Base-by-base conservation (phyloP, 108 stramenopile species). In the Fragilaria crotonensis region DNA sequence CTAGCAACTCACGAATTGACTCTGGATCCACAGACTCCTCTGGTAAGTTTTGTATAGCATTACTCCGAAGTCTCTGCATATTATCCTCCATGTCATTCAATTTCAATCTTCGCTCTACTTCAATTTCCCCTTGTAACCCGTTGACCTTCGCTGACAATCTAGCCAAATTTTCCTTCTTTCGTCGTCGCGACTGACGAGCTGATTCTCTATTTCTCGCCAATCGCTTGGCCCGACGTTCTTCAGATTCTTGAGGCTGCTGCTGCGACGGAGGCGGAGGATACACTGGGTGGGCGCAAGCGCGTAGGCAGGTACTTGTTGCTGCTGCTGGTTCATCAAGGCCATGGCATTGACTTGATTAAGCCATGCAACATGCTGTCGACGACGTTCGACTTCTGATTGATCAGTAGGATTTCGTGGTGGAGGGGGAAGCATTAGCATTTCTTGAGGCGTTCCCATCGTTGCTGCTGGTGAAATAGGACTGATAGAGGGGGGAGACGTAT, bases 131-230 rank as follows among this genome's bases (percentile, higher is more conserved):
- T 52, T 94, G 77, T 51, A 90, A 64, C 9, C 57, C 45, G 28
- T 66, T 59, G 5, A 94, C 92, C 71, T 88, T 82, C 7, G 64
- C 68, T 32, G 68, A 75, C 33, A 90, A 62, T 28, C 66, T 70
- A 7, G 55, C 51, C 51, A 94, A 52, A 5, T 79, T 71, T 56
- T 89, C 85, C 59, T 94, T 94, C 58, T 94, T 94, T 22, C 89
- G 66, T 22, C 85, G 56, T 2, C 92, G 70, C 30, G 71, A 73
- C 50, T 86, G 85, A 14, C 92, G 75, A 14, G 92, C 92, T 22
- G 78, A 80, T 71, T 94, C 92, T 48, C 89, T 70, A 70, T 94
- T 94, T 17, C 92, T 71, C 49, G 89, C 89, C 50, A 94, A 60
- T 33, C 92, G 61, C 49, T 77, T 73, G 25, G 78, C 84, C 2